Base-by-base conservation (phyloP, 2,329 filamentous ascomycete species). In the Ilyonectria sp. region DNA sequence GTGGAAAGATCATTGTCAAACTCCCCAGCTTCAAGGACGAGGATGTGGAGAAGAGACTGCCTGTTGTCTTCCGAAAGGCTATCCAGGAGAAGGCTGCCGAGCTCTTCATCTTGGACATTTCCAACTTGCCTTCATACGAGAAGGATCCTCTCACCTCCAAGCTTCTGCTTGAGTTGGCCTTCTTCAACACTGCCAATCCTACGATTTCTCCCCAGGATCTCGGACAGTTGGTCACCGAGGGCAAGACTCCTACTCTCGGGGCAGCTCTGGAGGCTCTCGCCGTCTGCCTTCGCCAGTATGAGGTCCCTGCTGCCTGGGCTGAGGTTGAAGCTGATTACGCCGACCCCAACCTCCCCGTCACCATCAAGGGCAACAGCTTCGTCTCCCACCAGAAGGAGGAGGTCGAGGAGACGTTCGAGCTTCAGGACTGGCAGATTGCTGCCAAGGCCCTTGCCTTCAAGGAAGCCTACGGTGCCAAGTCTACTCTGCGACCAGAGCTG, bases 381-480 rank as follows among this genome's bases (percentile, higher is more conserved):
- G 88, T 89, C 58, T 82, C 90, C 2, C 97, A 94, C 78, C 87
- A 93, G 73, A 97, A 95, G 83, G 84, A 88, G 47, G 93, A 97
- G 76, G 73, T 82, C 0, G 94, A 97, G 80, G 86, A 91, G 26
- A 86, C 87, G 4, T 82, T 91, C 3, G 77, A 82, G 72, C 88
- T 97, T 67, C 89, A 89, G 75, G 88, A 92, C 80, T 97, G 95
- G 94, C 89, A 95, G 82, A 87, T 91, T 53, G 93, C 91, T 57
- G 96, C 95, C 68, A 96, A 97, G 86, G 93, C 92, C 54, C 86
- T 99, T 65, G 89, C 89, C 5, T 99, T 99, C 89, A 97, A 97
- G 86, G 96, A 99, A 82, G 95, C 94, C 1, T 98, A 94, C 78
- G 91, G 89, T 69, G 95, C 94, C 26, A 85, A 89, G 77, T 86